Percentiles rank a stretch among this genome's conserved stretches.
phyloP scores from a whole-genome alignment of 768 basidiomycete species.

The Rhizopogon sp. region DNA sequence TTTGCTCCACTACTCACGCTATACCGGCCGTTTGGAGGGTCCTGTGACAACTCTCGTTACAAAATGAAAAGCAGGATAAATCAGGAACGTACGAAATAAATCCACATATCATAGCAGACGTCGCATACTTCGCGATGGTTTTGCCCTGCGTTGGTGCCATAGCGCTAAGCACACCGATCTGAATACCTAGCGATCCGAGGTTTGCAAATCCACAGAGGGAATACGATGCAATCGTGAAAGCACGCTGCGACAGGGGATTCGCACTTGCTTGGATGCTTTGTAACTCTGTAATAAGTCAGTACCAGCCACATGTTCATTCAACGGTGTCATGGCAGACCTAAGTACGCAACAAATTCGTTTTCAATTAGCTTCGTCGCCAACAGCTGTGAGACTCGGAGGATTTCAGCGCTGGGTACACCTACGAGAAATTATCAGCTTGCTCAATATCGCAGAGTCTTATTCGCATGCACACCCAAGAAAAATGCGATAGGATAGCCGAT shows the following conservation, averaged over 20 bases:
- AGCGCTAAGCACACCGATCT: constrained; percentile 70
- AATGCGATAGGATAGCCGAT: constrained; percentile 86
- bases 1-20: constrained; percentile 35
- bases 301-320: background rate
- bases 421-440: constrained; percentile 2
- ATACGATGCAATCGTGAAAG: constrained; percentile 80
- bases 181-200: constrained; percentile 80
- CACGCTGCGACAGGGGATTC: constrained; percentile 62
- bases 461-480: constrained; percentile 44
- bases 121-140: constrained; percentile 64
- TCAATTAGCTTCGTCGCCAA: constrained; percentile 85
- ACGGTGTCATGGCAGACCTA: constrained; percentile 13
- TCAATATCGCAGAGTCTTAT: background rate
- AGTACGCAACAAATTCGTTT: constrained; percentile 83
- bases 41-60: constrained; percentile 10
- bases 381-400: constrained; percentile 72
- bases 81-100: constrained; percentile 44
- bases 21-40: constrained; percentile 58
- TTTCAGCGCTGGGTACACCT: constrained; percentile 78
- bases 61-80: background rate
- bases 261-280: constrained; percentile 41
- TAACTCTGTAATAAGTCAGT: constrained; percentile 23
- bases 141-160: constrained; percentile 66
- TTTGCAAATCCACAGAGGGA: constrained; percentile 92
- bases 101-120: constrained; percentile 67